Conservation (phyloP, 306 rosid genomes). For the Trifolium subterraneum region DNA sequence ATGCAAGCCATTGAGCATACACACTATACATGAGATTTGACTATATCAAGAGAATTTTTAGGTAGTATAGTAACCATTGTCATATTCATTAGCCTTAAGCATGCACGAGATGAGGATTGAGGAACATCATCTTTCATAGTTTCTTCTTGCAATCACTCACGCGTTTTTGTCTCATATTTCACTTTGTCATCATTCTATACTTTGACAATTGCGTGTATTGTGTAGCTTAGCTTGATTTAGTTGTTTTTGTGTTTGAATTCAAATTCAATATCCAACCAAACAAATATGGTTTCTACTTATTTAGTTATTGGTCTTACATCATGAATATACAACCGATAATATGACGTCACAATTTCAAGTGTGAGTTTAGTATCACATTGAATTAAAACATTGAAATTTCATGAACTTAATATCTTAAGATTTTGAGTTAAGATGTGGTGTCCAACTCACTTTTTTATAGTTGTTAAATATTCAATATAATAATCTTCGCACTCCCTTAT, state of each 20-base stretch:
- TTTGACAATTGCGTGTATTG: conserved; percentile 31
- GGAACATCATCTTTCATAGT: background rate
- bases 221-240: background rate
- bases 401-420: too few species aligned
- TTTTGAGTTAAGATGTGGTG: too few species aligned
- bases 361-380: too few species aligned
- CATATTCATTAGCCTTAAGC: conserved; percentile 36
- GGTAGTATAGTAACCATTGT: conserved; percentile 30
- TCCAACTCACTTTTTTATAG: too few species aligned
- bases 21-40: conserved; percentile 49
- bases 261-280: background rate
- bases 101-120: background rate
- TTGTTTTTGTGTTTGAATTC: background rate
- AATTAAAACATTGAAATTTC: too few species aligned
- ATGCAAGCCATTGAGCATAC: conserved; percentile 43
- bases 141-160: conserved; percentile 4
- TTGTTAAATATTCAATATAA: too few species aligned
- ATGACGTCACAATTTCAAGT: too few species aligned
- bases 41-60: conserved; percentile 13
- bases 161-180: conserved; percentile 37
- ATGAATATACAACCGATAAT: too few species aligned
- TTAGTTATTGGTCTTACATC: too few species aligned
- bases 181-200: conserved; percentile 24
- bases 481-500: too few species aligned
- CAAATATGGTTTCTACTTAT: background rate